These are phyloP conservation scores for Penicillium malachiteum DNA, from an alignment of 495 filamentous ascomycete genomes.

Conservation along the genomic window DNA sequence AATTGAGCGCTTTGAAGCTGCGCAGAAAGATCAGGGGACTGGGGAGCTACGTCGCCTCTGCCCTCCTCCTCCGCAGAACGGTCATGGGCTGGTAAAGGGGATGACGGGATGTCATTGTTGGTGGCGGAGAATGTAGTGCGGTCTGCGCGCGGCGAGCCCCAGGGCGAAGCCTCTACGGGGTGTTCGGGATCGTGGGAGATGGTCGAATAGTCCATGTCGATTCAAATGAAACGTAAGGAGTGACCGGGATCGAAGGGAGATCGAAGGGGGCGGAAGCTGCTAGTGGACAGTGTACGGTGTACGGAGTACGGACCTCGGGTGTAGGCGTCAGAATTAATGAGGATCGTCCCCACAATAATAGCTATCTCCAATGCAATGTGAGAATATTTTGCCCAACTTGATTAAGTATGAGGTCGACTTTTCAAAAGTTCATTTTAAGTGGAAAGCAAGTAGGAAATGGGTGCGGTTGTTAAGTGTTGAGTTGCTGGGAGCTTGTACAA, in stretches of 20 bases:
- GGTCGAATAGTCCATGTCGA: constrained; percentile 79
- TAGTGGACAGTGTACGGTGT: constrained; percentile 5
- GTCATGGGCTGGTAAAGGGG: constrained; percentile 47
- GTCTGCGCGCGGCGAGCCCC: constrained; percentile 72
- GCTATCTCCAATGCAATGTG: constrained; percentile 11
- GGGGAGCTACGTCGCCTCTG: constrained; percentile 15
- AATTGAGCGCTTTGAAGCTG: constrained; percentile 44
- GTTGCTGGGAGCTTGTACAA: neutral
- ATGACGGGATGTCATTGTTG: constrained; percentile 53
- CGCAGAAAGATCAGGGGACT: constrained; percentile 43
- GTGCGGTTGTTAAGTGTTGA: neutral
- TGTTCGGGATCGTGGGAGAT: constrained; percentile 73
- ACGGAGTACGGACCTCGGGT: no score
- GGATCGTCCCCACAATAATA: constrained; percentile 24
- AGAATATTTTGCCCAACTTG: constrained; percentile 18
- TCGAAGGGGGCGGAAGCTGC: constrained; percentile 20
- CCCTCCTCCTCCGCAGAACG: constrained; percentile 44
- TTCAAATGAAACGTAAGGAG: constrained; percentile 19
- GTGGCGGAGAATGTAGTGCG: constrained; percentile 53
- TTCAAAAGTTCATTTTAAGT: constrained; percentile 9
- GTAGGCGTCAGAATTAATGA: constrained; percentile 30
- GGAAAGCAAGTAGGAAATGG: neutral
- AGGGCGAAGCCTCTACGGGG: constrained; percentile 68
- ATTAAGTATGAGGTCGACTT: neutral
- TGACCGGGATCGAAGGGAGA: constrained; percentile 15